These are phyloP conservation scores for Naganishia vaughanmartiniae DNA, from an alignment of 768 basidiomycete species.

Conservation along the genomic window DNA sequence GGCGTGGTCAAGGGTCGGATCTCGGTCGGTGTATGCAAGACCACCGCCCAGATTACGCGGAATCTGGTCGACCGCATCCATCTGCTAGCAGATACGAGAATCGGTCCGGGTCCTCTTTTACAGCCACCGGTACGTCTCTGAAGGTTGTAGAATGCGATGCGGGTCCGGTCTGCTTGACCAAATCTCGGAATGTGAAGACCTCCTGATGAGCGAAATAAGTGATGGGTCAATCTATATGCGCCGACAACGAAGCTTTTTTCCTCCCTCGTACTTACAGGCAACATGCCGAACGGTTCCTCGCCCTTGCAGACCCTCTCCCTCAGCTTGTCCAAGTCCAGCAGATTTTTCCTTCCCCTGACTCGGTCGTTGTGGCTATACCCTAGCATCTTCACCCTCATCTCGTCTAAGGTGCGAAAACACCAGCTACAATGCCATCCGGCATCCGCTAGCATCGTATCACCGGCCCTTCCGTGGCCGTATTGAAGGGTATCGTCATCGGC, in stretches of 20 bases:
- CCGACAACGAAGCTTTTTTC: not conserved
- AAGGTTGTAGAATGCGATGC: conserved; percentile 22
- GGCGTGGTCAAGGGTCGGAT: too few relatives aligned
- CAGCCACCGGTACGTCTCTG: conserved; percentile 27
- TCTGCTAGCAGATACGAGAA: conserved; percentile 37
- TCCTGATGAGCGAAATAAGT: conserved; percentile 14
- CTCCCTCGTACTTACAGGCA: conserved; percentile 33
- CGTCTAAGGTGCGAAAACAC: conserved; percentile 36
- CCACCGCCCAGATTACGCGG: too few relatives aligned
- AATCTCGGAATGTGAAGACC: conserved; percentile 36
- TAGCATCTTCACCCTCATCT: conserved; percentile 39
- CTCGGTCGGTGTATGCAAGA: too few relatives aligned
- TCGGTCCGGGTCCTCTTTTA: conserved; percentile 32
- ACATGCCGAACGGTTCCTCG: conserved; percentile 40
- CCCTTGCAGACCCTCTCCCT: conserved; percentile 38
- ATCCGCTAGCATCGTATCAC: conserved; percentile 29
- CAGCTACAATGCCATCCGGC: conserved; percentile 41
- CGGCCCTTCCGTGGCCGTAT: conserved; percentile 29
- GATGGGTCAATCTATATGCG: not conserved
- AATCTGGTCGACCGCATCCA: conserved; percentile 30
- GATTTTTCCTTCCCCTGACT: conserved; percentile 28
- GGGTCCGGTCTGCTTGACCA: conserved; percentile 32
- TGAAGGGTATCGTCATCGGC: conserved; percentile 25
- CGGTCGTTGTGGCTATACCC: conserved; percentile 43
- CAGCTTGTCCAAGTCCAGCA: conserved; percentile 24